Evolutionary conservation across 352 stramenopile genomes (phyloP).

Genomic region (Nothophytophthora sp.): DNA sequence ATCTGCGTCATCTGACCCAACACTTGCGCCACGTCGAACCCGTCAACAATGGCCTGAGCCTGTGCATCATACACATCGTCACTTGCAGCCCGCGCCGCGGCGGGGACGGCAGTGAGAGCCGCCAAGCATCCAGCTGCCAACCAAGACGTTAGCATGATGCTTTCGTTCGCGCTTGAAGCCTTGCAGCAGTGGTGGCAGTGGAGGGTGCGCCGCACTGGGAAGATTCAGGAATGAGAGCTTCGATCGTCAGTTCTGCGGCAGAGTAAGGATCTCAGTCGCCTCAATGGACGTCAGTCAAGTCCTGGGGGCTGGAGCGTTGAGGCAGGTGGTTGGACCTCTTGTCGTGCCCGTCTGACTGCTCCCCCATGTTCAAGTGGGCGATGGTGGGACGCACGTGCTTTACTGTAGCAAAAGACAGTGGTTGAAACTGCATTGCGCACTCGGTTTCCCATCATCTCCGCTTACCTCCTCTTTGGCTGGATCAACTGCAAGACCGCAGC

Average conservation of each 20-base stretch:
- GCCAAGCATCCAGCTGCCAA: conserved; percentile 27
- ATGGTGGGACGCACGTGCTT: conserved; percentile 14
- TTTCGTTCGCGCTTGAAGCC: neutral
- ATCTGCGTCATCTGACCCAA: conserved; percentile 93
- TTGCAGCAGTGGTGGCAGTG: neutral
- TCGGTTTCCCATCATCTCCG: too few relatives aligned
- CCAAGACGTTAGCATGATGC: conserved; percentile 43
- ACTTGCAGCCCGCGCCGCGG: conserved; percentile 11
- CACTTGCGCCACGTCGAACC: conserved; percentile 50
- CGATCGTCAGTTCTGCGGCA: too few relatives aligned
- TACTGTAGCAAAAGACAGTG: neutral
- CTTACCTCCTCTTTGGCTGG: too few relatives aligned
- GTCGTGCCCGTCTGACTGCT: conserved; percentile 3
- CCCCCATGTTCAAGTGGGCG: too few relatives aligned
- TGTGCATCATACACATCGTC: conserved; percentile 35
- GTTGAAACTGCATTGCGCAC: conserved; percentile 16
- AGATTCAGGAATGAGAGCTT: conserved; percentile 31
- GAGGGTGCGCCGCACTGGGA: conserved; percentile 2
- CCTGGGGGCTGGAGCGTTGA: too few relatives aligned
- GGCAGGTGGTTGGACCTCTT: too few relatives aligned
- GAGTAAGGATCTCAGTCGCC: neutral
- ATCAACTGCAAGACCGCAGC: too few relatives aligned
- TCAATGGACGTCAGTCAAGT: neutral
- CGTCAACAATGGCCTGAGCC: conserved; percentile 52
- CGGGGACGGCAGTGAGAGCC: conserved; percentile 13